phyloP scores from a whole-genome alignment of 768 basidiomycete genomes.

The Lactarius tabidus region DNA sequence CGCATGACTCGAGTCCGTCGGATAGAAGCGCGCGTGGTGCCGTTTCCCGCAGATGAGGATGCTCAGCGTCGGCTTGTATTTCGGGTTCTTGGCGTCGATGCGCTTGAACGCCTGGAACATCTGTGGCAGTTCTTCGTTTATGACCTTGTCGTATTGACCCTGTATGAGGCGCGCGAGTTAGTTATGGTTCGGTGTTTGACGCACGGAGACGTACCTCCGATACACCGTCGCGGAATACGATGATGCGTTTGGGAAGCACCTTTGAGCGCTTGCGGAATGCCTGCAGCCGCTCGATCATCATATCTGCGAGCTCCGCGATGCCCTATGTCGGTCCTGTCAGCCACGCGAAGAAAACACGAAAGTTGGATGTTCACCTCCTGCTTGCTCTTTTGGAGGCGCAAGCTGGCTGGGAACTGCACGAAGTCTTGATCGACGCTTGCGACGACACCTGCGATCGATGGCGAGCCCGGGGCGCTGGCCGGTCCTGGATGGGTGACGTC shows the following conservation, averaged over 20 bases:
- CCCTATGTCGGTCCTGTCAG: constrained; percentile 46
- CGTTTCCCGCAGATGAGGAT: constrained; percentile 79
- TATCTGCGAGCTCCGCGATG: constrained; percentile 57
- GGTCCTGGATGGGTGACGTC: constrained; percentile 82
- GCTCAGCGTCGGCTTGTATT: constrained; percentile 60
- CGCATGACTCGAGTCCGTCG: constrained; percentile 45
- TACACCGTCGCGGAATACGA: constrained; percentile 78
- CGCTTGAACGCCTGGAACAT: constrained; percentile 58
- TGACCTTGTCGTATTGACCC: constrained; percentile 69
- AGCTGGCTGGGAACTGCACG: constrained; percentile 73
- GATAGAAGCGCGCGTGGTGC: constrained; percentile 61
- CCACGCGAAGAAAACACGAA: too few relatives aligned
- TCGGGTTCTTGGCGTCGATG: constrained; percentile 40
- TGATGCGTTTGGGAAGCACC: constrained; percentile 58
- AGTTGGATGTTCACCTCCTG: constrained; percentile 34
- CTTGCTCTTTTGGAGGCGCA: constrained; percentile 60
- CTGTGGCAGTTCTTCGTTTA: constrained; percentile 56
- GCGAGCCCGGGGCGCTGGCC: constrained; percentile 61
- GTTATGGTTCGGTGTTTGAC: not conserved
- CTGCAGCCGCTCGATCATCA: constrained; percentile 68
- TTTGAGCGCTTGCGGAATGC: constrained; percentile 48
- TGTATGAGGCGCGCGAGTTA: constrained; percentile 28
- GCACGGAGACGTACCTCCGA: constrained; percentile 54
- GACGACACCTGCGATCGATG: constrained; percentile 81
- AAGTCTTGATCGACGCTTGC: constrained; percentile 67